Evolutionary conservation across 1,284 basidiomycete species (phyloP).

Genomic region (Peniophora sp.): DNA sequence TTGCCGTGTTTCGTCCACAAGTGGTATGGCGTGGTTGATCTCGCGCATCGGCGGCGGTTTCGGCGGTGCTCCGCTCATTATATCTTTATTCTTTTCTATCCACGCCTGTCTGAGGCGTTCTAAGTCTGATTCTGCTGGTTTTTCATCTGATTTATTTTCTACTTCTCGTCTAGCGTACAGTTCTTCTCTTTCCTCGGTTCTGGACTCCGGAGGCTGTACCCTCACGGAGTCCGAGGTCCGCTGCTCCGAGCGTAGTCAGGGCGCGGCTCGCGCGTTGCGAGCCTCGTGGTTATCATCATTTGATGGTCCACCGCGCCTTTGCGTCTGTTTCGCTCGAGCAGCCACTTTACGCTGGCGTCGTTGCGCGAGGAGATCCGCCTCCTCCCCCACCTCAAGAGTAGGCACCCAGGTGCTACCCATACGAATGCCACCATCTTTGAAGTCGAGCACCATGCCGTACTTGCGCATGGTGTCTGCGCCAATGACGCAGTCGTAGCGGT

Average conservation of each 20-base stretch:
- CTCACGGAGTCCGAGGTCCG: too few species aligned
- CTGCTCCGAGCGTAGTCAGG: too few species aligned
- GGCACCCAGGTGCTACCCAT: slow-evolving; percentile 1
- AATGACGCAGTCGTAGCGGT: slow-evolving; percentile 12
- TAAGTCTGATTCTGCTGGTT: slow-evolving; percentile 9
- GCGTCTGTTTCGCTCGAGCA: not conserved
- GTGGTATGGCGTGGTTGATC: slow-evolving; percentile 24
- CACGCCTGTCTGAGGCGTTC: slow-evolving; percentile 14
- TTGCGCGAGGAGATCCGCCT: slow-evolving; percentile 1
- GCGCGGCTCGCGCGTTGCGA: too few species aligned
- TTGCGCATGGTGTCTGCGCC: slow-evolving; percentile 12
- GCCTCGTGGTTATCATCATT: too few species aligned
- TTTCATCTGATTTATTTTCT: not conserved
- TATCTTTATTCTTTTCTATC: slow-evolving; percentile 13
- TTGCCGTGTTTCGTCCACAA: slow-evolving; percentile 17
- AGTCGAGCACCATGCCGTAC: slow-evolving; percentile 8
- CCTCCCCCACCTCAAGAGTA: slow-evolving; percentile 9
- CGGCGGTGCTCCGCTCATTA: slow-evolving; percentile 14
- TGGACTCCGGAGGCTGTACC: too few species aligned
- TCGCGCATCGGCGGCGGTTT: slow-evolving; percentile 17
- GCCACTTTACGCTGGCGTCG: not conserved
- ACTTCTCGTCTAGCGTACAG: not conserved
- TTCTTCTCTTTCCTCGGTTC: not conserved
- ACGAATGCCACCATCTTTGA: slow-evolving; percentile 6
- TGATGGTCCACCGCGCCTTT: not conserved